Conservation (phyloP, 805 yeast species). For the Candida odintsovae region DNA sequence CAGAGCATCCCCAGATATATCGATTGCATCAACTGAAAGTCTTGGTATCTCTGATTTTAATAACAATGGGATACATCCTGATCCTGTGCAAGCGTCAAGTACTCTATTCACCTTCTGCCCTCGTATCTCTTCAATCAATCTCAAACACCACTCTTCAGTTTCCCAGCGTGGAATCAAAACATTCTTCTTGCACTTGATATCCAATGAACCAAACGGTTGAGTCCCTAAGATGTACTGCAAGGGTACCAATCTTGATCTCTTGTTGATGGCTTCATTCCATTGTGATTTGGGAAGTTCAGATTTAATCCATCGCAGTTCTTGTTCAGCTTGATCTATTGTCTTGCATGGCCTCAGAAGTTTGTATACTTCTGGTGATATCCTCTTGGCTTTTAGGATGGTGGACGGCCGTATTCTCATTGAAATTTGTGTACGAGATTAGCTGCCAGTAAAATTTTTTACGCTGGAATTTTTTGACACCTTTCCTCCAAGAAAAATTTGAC, state of each 20-base stretch:
- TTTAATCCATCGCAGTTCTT: constrained; percentile 61
- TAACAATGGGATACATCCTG: constrained; percentile 77
- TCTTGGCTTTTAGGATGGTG: constrained; percentile 6
- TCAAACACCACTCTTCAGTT: constrained; percentile 83
- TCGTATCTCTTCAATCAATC: constrained; percentile 27
- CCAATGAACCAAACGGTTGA: constrained; percentile 80
- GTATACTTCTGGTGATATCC: constrained; percentile 9
- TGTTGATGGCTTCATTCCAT: constrained; percentile 48
- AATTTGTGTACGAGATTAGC: too few relatives aligned
- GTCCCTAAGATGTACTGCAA: constrained; percentile 78
- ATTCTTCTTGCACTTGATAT: constrained; percentile 49
- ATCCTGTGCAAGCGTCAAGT: constrained; percentile 78
- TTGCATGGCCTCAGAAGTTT: constrained; percentile 15
- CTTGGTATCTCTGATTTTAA: constrained; percentile 37
- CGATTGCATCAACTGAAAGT: constrained; percentile 59
- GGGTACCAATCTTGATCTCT: constrained; percentile 55
- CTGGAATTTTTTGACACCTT: neutral
- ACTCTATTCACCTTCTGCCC: constrained; percentile 20
- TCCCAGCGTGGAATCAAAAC: constrained; percentile 93
- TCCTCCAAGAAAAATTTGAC: too few relatives aligned
- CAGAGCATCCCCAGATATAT: constrained; percentile 4
- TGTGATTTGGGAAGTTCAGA: constrained; percentile 42
- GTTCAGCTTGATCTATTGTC: constrained; percentile 34
- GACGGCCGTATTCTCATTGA: constrained; percentile 18
- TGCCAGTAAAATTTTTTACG: too few relatives aligned